Base-by-base conservation (phyloP, 768 basidiomycete species). In the Hygrophorus pudorinus region DNA sequence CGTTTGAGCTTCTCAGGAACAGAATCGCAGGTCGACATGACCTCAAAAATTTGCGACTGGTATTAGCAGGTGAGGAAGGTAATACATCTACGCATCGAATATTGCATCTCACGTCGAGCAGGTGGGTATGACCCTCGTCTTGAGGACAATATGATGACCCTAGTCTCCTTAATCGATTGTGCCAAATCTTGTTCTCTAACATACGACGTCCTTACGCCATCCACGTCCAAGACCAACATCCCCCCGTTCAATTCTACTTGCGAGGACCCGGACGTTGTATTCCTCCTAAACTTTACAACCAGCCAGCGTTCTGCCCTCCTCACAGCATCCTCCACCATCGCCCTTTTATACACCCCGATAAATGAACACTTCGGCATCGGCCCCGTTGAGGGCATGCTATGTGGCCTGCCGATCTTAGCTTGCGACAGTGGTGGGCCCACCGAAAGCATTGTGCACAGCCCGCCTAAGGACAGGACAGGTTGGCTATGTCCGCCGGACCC, bases 291-390 rank as follows among this genome's bases (percentile, higher is more conserved):
- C 65, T 92, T 96, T 60, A 81, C 85, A 1, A 84, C 82, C 5
- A 52, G 67, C 0, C 94, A 98, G 58, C 84, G 93, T 24, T 79
- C 85, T 1, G 81, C 81, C 5, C 75, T 98, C 1, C 78, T 99
- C 30, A 75, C 65, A 10, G 72, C 78, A 4, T 59, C 75, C 0
- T 74, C 72, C 4, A 87, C 89, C 0, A 61, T 77, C 12, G 86
- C 77, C 0, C 68, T 98, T 0, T 71, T 99, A 5, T 99, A 99
- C 59, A 99, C 94, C 0, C 96, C 94, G 0, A 67, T 75, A 6
- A 94, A 94, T 60, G 94, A 99, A 55, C 94, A 99, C 59, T 96
- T 98, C 59, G 96, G 94, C 1, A 97, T 99, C 52, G 93, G 84
- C 0, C 94, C 96, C 2, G 76, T 97, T 2, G 94, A 99, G 60